Base-by-base conservation (phyloP, 208 protist species). In the Leishmania martiniquensis region DNA sequence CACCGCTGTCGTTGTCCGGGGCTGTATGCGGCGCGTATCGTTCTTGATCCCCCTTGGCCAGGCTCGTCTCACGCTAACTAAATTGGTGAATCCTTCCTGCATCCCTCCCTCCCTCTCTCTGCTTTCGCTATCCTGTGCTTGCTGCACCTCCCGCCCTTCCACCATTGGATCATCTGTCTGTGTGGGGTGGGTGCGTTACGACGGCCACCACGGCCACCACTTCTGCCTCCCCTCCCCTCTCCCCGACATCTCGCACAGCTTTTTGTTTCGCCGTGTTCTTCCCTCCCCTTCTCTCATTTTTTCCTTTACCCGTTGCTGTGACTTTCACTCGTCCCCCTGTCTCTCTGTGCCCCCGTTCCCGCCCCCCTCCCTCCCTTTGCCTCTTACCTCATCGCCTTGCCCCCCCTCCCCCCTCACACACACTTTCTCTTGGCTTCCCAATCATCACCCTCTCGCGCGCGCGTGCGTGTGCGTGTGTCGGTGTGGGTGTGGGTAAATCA, bases 281-380 rank as follows among this genome's bases (percentile, higher is more conserved):
- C 42, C 74, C 69, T 62, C 47, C 69, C 67, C 42, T 71, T 78
- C 44, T 63, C n/a, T 57, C 72, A 39, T 54, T 71, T 47, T 52
- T 29, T 52, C n/a, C 47, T 65, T 47, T 25, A 54, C 34, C 70
- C 45, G 70, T 20, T 59, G 0, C 59, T 39, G 4, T 62, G 32
- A n/a, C n/a, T 5, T 3, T 39, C 32, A 20, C 39, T 39, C 63
- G 63, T 45, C 10, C 49, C 65, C n/a, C n/a, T n/a, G n/a, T n/a
- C n/a, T n/a, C n/a, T n/a, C n/a, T n/a, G n/a, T n/a, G n/a, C n/a
- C n/a, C n/a, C n/a, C n/a, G n/a, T 12, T 51, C 42, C 3, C 66
- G 0, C 22, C 45, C 44, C 44, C 22, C 66, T 34, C 66, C 25
- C 44, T 34, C 66, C 17, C 25, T 12, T 42, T 32, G 1, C 65